Conservation (phyloP, 2,329 filamentous ascomycete genomes). For the Fusarium albosuccineum region DNA sequence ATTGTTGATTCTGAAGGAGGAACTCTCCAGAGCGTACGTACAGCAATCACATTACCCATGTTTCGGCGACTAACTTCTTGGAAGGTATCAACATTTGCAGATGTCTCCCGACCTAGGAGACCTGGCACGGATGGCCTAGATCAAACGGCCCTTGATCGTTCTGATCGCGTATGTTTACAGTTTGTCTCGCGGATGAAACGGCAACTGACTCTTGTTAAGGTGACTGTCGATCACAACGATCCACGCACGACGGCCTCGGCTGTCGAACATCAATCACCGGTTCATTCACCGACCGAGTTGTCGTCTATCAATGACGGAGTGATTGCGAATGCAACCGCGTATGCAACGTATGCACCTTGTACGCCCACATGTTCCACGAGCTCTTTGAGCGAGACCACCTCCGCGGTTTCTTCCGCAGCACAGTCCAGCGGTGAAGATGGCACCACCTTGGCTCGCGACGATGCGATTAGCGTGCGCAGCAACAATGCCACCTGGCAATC, state of each 20-base stretch:
- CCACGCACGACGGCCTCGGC: neutral
- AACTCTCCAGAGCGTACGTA: slow-evolving; percentile 32
- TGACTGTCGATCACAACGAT: neutral
- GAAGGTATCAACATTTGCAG: slow-evolving; percentile 29
- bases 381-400: neutral
- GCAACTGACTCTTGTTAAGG: neutral
- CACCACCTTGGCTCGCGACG: neutral
- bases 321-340: neutral
- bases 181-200: neutral
- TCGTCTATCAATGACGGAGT: neutral
- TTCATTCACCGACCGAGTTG: neutral
- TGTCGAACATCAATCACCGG: neutral
- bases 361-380: neutral
- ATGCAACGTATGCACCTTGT: neutral
- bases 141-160: neutral
- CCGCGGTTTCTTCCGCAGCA: neutral
- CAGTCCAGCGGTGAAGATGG: neutral
- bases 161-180: slow-evolving; percentile 11
- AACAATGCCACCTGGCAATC: too few species aligned
- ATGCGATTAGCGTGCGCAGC: neutral
- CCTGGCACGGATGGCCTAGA: neutral
- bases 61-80: slow-evolving; percentile 30
- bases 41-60: neutral
- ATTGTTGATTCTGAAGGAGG: slow-evolving; percentile 10
- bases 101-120: neutral